Evolutionary conservation across 257 asterid genomes (phyloP), one percentile per base, ranked within the genome.

Genomic region (Solanum pennellii): DNA sequence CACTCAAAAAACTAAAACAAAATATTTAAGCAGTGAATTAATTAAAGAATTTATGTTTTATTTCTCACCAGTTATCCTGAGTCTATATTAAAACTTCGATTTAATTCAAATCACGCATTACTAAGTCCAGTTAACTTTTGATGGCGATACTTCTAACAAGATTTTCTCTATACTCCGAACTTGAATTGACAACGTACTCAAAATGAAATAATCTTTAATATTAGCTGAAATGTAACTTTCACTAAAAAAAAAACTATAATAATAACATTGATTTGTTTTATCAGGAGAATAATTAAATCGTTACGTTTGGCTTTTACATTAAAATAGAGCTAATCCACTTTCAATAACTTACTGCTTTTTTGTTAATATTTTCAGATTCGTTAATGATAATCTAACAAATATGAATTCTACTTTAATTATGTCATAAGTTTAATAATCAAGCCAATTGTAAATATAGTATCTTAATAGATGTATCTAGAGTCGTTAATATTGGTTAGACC

Each of bases 1-100:
- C 33, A 65, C 9, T 65, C 33, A 65, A 29, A 12, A 65, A 65
- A 65, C 72, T 0, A 1, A 65, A 65, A 59, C 12, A 18, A 59
- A 56, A 56, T 18, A 18, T 20, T 49, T 9, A 59, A 20, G 66
- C 27, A 21, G 25, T 21, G 66, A 59, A 59, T 59, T 59, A 3
- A 20, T 59, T 8, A 59, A 59, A 59, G 66, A 21, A 59, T 21
- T 21, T 59, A 21, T 59, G 25, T 56, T 56, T 18, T 15, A 5
- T 52, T 52, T 52, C 10, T 18, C 62, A 16, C 2, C 0, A 0
- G 4, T 2, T 16, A 23, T 18, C 0, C 0, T 1, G n/a, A 52
- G n/a, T 0, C 0, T 4, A 52, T 0, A 18, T 52, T 18, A 2
- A 0, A 52, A 0, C 4, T 0, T 2, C 2, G 9, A 52, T 1